phyloP scores from a whole-genome alignment of 164 flowering plant genomes.

The Brasenia schreberi region DNA sequence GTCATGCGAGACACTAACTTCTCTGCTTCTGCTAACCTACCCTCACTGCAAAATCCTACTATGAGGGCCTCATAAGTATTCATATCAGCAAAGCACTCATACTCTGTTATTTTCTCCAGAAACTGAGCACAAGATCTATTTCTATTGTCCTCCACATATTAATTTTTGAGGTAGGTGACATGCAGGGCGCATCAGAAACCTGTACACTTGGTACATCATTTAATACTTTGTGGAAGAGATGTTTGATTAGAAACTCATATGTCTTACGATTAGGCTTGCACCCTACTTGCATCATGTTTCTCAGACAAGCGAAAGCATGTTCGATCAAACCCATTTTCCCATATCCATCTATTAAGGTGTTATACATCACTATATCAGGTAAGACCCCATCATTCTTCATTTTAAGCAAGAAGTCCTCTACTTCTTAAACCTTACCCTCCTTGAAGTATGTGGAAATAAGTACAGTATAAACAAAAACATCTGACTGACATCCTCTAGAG shows the following conservation, averaged over 20 bases:
- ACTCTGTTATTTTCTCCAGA: constrained; percentile 30
- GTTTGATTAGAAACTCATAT: constrained; percentile 41
- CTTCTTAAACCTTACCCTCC: constrained; percentile 35
- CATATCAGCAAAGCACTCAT: constrained; percentile 32
- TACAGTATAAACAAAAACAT: constrained; percentile 46
- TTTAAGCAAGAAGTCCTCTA: constrained; percentile 38
- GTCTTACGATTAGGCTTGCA: constrained; percentile 47
- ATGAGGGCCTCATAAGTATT: constrained; percentile 38
- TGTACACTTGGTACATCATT: constrained; percentile 2
- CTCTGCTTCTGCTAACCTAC: constrained; percentile 39
- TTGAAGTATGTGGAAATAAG: constrained; percentile 44
- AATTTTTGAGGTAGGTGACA: background rate
- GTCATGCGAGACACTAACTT: constrained; percentile 37
- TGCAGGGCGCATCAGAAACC: background rate
- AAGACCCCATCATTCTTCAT: constrained; percentile 42
- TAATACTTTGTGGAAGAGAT: constrained; percentile 16
- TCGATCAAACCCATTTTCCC: constrained; percentile 27
- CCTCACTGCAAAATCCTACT: constrained; percentile 48
- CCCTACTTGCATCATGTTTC: constrained; percentile 44
- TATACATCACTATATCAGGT: constrained; percentile 41
- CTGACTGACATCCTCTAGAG: constrained; percentile 40
- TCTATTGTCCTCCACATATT: constrained; percentile 54
- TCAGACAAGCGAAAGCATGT: constrained; percentile 44
- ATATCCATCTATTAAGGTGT: constrained; percentile 51
- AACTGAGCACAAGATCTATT: constrained; percentile 22